Percentiles rank a stretch among this genome's conserved stretches.
Conservation (phyloP, 2,329 filamentous ascomycete species). For the Cercospora janseana region DNA sequence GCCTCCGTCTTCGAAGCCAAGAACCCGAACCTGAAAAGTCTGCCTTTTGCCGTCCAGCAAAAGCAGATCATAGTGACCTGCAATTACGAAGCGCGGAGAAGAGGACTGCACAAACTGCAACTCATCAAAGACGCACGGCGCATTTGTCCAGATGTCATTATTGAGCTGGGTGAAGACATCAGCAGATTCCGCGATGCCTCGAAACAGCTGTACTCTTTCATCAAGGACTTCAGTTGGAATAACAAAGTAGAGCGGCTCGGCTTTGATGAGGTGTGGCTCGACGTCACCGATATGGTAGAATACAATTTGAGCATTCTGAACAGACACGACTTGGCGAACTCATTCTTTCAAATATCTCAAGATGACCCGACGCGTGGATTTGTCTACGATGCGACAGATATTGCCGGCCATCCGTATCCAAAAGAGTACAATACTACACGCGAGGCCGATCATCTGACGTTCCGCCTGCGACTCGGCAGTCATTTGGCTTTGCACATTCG, state of each 20-base stretch:
- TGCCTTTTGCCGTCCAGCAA: slow-evolving; percentile 82
- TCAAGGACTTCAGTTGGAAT: slow-evolving; percentile 75
- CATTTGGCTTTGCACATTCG: slow-evolving; percentile 77
- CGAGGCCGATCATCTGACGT: slow-evolving; percentile 27
- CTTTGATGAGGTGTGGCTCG: slow-evolving; percentile 80
- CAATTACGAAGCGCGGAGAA: slow-evolving; percentile 84
- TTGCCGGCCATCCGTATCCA: slow-evolving; percentile 65
- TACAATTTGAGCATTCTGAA: slow-evolving; percentile 78
- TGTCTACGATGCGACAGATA: slow-evolving; percentile 65
- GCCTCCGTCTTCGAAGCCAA: slow-evolving; percentile 84
- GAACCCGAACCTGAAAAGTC: slow-evolving; percentile 67
- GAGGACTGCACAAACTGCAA: slow-evolving; percentile 75
- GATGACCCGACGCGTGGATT: slow-evolving; percentile 79
- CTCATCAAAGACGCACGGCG: slow-evolving; percentile 76
- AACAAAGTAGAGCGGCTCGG: slow-evolving; percentile 75
- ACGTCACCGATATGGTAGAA: slow-evolving; percentile 81
- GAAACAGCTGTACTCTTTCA: slow-evolving; percentile 72
- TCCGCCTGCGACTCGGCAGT: slow-evolving; percentile 72
- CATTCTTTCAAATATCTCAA: slow-evolving; percentile 76
- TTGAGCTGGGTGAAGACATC: slow-evolving; percentile 83
- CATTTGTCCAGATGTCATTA: slow-evolving; percentile 77
- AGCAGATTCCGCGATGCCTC: slow-evolving; percentile 82
- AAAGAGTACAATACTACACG: slow-evolving; percentile 15
- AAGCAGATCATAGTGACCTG: slow-evolving; percentile 87
- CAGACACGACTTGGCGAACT: slow-evolving; percentile 58